phyloP scores from a whole-genome alignment of 305 asterid genomes.

The Fraxinus sp. region DNA sequence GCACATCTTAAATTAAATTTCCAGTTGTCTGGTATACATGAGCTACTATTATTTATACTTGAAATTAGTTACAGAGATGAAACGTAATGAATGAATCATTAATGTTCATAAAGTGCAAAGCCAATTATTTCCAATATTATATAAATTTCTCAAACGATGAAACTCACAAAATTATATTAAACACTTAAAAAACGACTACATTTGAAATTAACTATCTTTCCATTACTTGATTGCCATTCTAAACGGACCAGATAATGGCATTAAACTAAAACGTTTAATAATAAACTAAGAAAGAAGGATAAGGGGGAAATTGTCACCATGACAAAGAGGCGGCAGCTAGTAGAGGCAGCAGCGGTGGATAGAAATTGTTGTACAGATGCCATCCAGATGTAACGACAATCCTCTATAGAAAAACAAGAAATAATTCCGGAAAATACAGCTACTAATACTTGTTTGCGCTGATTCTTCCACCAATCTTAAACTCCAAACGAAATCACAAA shows the following conservation, averaged over 20 bases:
- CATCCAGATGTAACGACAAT: background rate
- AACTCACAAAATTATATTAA: background rate
- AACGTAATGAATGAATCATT: background rate
- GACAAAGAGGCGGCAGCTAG: conserved; percentile 1
- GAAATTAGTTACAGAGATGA: background rate
- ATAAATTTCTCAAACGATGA: background rate
- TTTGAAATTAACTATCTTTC: background rate
- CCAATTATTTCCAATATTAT: background rate
- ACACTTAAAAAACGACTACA: background rate
- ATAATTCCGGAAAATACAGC: background rate
- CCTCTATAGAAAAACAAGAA: background rate
- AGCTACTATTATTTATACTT: background rate
- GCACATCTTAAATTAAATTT: background rate
- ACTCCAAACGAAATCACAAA: background rate
- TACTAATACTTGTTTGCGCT: background rate
- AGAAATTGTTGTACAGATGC: background rate
- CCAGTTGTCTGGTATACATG: background rate
- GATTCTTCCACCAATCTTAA: background rate
- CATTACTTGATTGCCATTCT: background rate
- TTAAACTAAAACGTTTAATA: background rate
- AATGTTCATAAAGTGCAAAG: background rate
- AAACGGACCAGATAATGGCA: background rate
- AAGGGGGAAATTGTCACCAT: background rate
- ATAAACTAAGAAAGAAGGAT: background rate
- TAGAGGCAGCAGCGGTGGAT: background rate